phyloP scores from a whole-genome alignment of 345 rosid genomes.

The Dovyalis caffra region DNA sequence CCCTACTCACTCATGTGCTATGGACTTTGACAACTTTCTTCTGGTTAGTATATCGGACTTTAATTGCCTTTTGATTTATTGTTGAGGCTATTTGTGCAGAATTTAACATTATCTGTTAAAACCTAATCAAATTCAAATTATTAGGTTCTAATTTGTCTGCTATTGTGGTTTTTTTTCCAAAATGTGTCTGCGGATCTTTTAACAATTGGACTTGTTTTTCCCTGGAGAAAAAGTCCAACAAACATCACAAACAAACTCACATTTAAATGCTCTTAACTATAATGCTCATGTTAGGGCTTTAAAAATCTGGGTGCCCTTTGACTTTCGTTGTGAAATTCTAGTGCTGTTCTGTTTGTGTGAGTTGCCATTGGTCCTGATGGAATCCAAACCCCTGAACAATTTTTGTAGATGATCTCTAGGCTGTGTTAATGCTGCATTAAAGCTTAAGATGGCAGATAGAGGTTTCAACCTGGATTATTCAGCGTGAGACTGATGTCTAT shows the following conservation, averaged over 20 bases:
- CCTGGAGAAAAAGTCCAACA: neutral
- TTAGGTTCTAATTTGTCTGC: neutral
- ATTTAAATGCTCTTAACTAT: neutral
- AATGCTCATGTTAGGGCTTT: neutral
- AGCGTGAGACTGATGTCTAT: neutral
- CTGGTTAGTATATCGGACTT: constrained; percentile 44
- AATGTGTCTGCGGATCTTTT: neutral
- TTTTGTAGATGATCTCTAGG: neutral
- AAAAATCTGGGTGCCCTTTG: neutral
- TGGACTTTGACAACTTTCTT: constrained; percentile 88
- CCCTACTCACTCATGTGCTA: constrained; percentile 83
- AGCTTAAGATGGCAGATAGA: neutral
- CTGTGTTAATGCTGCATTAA: neutral
- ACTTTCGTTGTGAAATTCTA: neutral
- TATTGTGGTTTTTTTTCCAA: neutral
- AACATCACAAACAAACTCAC: neutral
- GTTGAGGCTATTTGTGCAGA: neutral
- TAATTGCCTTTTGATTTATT: neutral
- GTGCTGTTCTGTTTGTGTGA: neutral
- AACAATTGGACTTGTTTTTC: neutral
- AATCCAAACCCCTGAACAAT: neutral
- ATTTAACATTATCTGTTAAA: neutral
- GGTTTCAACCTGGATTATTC: neutral
- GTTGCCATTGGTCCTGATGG: neutral
- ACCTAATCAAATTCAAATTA: neutral